These are phyloP conservation scores for Dioscorea dumetorum DNA, from an alignment of 106 monocot species.

Conservation along the genomic window DNA sequence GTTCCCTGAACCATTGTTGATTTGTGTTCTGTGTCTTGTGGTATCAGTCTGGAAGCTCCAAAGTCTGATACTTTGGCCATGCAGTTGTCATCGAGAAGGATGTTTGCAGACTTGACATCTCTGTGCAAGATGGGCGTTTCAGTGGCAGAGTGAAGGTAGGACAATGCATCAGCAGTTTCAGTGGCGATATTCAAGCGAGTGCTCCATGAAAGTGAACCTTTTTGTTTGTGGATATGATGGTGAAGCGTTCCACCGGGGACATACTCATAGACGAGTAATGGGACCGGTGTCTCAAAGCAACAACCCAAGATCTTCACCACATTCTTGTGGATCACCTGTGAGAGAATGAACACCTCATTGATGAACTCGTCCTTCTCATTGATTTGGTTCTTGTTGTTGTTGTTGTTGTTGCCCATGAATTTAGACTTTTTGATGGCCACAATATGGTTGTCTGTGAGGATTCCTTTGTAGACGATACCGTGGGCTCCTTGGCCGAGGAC, in stretches of 20 bases:
- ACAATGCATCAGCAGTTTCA: constrained; percentile 34
- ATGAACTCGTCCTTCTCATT: constrained; percentile 15
- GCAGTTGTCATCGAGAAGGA: constrained; percentile 27
- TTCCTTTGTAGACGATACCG: constrained; percentile 26
- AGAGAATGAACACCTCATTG: constrained; percentile 17
- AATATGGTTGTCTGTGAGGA: not conserved
- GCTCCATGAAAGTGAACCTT: constrained; percentile 4
- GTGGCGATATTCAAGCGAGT: constrained; percentile 20
- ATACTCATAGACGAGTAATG: constrained; percentile 4
- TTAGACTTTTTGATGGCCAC: constrained; percentile 20
- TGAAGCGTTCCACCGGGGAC: constrained; percentile 8
- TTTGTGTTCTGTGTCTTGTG: constrained; percentile 6
- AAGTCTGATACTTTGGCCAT: constrained; percentile 43
- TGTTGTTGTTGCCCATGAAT: not conserved
- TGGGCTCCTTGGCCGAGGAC: constrained; percentile 19
- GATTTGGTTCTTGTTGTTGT: not conserved
- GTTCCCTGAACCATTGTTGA: constrained; percentile 20
- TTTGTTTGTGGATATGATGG: constrained; percentile 9
- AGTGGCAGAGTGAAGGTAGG: constrained; percentile 41
- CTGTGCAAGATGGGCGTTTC: constrained; percentile 33
- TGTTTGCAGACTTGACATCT: constrained; percentile 45
- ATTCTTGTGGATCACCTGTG: constrained; percentile 12
- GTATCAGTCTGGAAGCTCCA: constrained; percentile 22
- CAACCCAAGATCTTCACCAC: constrained; percentile 19
- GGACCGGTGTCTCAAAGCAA: constrained; percentile 11